phyloP scores from a whole-genome alignment of 192 early-diverging fungal species.

The Podila horticola region DNA sequence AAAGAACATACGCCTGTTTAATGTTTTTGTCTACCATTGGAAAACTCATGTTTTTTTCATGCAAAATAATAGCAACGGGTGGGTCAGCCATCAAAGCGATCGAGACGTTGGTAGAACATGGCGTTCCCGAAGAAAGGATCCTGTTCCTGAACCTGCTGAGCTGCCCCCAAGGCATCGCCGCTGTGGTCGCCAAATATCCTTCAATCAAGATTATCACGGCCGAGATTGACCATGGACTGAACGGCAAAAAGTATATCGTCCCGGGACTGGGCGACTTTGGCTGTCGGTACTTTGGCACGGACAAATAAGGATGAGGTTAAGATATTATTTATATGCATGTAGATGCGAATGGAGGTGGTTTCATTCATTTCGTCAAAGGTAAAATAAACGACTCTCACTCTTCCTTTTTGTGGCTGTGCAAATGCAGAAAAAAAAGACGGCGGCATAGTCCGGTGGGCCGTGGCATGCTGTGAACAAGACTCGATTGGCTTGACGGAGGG shows the following conservation, averaged over 20 bases:
- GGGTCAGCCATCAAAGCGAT: slow-evolving; percentile 94
- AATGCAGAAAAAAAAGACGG: too few species aligned
- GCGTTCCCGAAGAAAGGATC: slow-evolving; percentile 86
- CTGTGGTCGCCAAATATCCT: slow-evolving; percentile 76
- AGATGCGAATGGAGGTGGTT: too few species aligned
- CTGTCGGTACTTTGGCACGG: slow-evolving; percentile 89
- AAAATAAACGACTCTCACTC: too few species aligned
- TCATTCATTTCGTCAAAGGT: too few species aligned
- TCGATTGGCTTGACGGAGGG: too few species aligned
- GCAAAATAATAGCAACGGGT: slow-evolving; percentile 80
- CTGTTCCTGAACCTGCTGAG: slow-evolving; percentile 93
- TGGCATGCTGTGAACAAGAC: too few species aligned
- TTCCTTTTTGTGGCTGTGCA: too few species aligned
- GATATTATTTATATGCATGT: too few species aligned
- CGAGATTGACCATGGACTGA: slow-evolving; percentile 84
- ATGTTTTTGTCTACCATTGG: too few species aligned
- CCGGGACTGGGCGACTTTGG: slow-evolving; percentile 96
- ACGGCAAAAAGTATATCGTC: slow-evolving; percentile 86
- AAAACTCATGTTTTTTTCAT: background rate
- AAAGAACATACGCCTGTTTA: too few species aligned
- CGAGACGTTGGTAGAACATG: slow-evolving; percentile 85
- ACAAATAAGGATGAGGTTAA: slow-evolving; percentile 25
- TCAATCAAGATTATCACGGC: slow-evolving; percentile 89
- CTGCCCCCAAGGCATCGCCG: slow-evolving; percentile 83
- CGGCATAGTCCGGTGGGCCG: too few species aligned